Evolutionary conservation across 306 rosid genomes (phyloP).

Genomic region (Acmispon strigosus): DNA sequence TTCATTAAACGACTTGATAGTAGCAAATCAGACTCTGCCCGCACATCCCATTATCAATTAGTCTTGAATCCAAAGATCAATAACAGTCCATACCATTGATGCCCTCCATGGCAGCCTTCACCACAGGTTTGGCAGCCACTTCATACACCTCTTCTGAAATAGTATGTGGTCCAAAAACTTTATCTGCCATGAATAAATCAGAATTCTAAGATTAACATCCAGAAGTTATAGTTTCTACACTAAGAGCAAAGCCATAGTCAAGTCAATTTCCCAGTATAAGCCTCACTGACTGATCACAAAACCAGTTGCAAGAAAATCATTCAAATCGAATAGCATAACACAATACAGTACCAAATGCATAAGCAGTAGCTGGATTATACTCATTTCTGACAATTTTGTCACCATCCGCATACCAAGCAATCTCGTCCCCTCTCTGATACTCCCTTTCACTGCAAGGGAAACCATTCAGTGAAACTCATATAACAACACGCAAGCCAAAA

Average conservation of each 20-base stretch:
- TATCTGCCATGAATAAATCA: slow-evolving; percentile 59
- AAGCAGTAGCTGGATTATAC: slow-evolving; percentile 84
- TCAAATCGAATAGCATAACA: background rate
- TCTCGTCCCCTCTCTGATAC: slow-evolving; percentile 88
- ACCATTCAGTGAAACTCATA: slow-evolving; percentile 25
- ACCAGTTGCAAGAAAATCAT: background rate
- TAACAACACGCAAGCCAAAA: slow-evolving; percentile 18
- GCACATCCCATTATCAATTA: background rate
- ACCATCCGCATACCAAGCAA: slow-evolving; percentile 96
- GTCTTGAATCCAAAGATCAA: background rate
- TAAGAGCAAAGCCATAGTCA: slow-evolving; percentile 10
- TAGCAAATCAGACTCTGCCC: slow-evolving; percentile 6
- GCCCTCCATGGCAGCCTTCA: slow-evolving; percentile 98
- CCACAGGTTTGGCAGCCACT: slow-evolving; percentile 95
- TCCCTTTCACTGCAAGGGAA: slow-evolving; percentile 87
- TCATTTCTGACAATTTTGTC: slow-evolving; percentile 87
- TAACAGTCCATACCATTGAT: slow-evolving; percentile 59
- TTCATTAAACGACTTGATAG: background rate
- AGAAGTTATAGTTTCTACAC: slow-evolving; percentile 4
- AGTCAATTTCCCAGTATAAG: background rate
- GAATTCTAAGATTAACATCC: slow-evolving; percentile 26
- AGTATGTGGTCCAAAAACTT: slow-evolving; percentile 90
- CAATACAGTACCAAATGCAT: slow-evolving; percentile 80
- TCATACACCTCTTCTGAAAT: slow-evolving; percentile 80
- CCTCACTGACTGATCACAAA: background rate